A percentile compares a stretch with the other conserved stretches of the same genome.
These are phyloP conservation scores for Dipodascopsis uninucleata DNA, from an alignment of 805 yeast species.

Conservation along the genomic window DNA sequence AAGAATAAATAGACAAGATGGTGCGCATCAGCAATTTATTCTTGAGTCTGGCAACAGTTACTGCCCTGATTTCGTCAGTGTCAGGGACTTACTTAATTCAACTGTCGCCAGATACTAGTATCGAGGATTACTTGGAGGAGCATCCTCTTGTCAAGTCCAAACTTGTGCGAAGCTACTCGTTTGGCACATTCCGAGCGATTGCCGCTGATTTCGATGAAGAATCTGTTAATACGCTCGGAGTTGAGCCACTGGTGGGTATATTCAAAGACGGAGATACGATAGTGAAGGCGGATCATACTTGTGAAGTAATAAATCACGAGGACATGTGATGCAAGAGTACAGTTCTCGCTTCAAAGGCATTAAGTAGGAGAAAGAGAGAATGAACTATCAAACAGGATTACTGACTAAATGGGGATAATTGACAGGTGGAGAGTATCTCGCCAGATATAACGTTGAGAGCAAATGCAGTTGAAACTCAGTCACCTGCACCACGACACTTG, in stretches of 20 bases:
- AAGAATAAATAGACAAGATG: too few relatives aligned
- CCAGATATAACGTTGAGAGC: conserved; percentile 63
- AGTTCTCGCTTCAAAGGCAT: background rate
- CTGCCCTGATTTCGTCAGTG: conserved; percentile 13
- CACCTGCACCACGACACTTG: conserved; percentile 51
- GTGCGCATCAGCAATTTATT: too few relatives aligned
- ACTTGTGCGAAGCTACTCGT: conserved; percentile 52
- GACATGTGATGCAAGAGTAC: background rate
- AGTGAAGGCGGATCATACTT: conserved; percentile 10
- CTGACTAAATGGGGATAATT: too few relatives aligned
- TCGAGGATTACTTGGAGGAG: conserved; percentile 32
- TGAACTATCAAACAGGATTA: too few relatives aligned
- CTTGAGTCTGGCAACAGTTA: background rate
- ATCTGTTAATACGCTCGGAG: conserved; percentile 46
- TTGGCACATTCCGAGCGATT: conserved; percentile 71
- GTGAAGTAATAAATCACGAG: background rate
- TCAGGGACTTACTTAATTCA: conserved; percentile 33
- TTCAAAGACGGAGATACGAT: too few relatives aligned
- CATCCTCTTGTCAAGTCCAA: conserved; percentile 46
- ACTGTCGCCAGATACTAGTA: conserved; percentile 26
- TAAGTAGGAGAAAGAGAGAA: too few relatives aligned
- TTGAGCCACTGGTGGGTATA: conserved; percentile 46
- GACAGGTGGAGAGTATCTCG: conserved; percentile 60
- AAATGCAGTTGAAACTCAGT: conserved; percentile 42
- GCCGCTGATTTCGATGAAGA: conserved; percentile 56